Conservation (phyloP, 495 filamentous ascomycete species). For the Penicillium riverlandense region DNA sequence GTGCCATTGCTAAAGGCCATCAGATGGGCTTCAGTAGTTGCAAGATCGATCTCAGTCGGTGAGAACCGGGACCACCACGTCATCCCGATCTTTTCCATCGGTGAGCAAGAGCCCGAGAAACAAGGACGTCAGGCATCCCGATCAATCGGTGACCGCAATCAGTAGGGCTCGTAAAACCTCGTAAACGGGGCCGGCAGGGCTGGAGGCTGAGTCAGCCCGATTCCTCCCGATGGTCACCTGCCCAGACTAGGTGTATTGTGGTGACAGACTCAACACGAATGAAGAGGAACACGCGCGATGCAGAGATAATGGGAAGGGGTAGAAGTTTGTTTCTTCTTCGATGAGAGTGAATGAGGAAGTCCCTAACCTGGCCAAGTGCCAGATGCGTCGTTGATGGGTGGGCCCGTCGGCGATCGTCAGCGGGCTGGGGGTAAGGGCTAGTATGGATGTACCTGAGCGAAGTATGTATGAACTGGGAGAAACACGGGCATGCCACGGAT, state of each 20-base stretch:
- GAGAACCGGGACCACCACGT: too few species aligned
- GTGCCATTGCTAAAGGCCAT: too few species aligned
- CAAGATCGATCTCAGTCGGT: too few species aligned
- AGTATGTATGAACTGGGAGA: too few species aligned
- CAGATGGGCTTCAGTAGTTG: too few species aligned
- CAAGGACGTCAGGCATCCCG: too few species aligned
- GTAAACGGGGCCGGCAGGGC: neutral
- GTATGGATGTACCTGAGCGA: too few species aligned
- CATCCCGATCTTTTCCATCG: too few species aligned
- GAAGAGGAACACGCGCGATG: neutral
- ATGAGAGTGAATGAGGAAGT: neutral
- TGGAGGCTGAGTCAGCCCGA: conserved; percentile 12
- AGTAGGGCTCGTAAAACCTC: neutral
- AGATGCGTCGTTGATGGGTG: neutral
- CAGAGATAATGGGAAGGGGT: conserved; percentile 20
- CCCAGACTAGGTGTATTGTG: conserved; percentile 2
- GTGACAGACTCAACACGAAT: neutral
- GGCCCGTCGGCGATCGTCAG: neutral
- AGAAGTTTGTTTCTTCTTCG: conserved; percentile 17
- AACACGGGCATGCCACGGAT: too few species aligned
- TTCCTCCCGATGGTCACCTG: conserved; percentile 27
- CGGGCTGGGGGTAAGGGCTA: too few species aligned
- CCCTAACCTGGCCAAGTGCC: neutral
- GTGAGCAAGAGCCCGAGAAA: too few species aligned
- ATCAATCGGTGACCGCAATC: conserved; percentile 5